phyloP scores from a whole-genome alignment of 1,284 basidiomycete species.

The Pisolithus thermaeus region DNA sequence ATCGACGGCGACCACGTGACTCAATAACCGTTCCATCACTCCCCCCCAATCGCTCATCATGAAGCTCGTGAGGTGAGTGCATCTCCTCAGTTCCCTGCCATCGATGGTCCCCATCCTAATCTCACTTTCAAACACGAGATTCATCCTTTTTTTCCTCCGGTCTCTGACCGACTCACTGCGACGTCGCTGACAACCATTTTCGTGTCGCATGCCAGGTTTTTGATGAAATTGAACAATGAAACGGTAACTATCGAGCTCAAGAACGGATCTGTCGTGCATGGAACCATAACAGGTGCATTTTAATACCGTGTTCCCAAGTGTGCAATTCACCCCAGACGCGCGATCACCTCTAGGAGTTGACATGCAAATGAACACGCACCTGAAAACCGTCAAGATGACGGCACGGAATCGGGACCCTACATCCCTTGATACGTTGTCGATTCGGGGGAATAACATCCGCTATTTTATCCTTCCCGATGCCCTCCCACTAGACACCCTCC shows the following conservation, averaged over 20 bases:
- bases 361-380: conserved; percentile 96
- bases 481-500: conserved; percentile 89
- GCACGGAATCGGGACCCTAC: conserved; percentile 81
- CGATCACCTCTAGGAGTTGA: conserved; percentile 64
- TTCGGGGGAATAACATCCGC: conserved; percentile 90
- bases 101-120: conserved; percentile 2
- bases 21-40: not conserved
- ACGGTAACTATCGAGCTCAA: conserved; percentile 98
- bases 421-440: conserved; percentile 81
- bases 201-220: conserved; percentile 56
- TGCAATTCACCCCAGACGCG: not conserved
- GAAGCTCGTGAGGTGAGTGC: conserved; percentile 47
- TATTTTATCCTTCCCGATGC: conserved; percentile 97
- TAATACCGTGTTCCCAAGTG: not conserved
- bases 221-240: conserved; percentile 99
- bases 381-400: conserved; percentile 97
- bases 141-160: conserved; percentile 1
- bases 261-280: conserved; percentile 93
- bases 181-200: conserved; percentile 15
- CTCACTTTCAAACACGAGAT: conserved; percentile 7
- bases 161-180: conserved; percentile 1
- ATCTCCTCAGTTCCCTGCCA: too few species aligned
- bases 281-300: conserved; percentile 88
- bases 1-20: not conserved
- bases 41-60: conserved; percentile 28